Conservation (phyloP, 2,329 filamentous ascomycete species). For the Curvularia lunata region DNA sequence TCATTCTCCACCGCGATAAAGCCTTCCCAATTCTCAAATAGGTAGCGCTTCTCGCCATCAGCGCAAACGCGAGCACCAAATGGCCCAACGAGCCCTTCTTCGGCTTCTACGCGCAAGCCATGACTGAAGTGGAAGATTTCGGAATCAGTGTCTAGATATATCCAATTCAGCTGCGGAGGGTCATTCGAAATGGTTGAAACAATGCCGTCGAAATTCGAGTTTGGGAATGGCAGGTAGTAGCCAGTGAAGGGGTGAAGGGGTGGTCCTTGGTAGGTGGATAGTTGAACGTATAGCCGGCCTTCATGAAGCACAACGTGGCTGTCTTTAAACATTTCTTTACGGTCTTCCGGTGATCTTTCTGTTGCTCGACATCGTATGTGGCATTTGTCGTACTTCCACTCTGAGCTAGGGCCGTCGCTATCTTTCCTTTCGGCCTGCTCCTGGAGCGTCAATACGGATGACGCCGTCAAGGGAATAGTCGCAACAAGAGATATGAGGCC, state of each 20-base stretch:
- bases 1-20: constrained; percentile 61
- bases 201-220: constrained; percentile 53
- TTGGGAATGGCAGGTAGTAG: constrained; percentile 57
- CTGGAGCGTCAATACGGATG: constrained; percentile 29
- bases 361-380: constrained; percentile 29
- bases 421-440: constrained; percentile 28
- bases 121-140: constrained; percentile 45
- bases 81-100: constrained; percentile 55
- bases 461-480: constrained; percentile 28
- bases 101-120: constrained; percentile 66
- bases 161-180: constrained; percentile 71
- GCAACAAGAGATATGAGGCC: constrained; percentile 23
- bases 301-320: constrained; percentile 26
- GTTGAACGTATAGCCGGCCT: constrained; percentile 28
- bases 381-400: constrained; percentile 32
- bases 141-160: constrained; percentile 67
- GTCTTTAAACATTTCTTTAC: constrained; percentile 25
- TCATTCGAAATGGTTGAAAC: constrained; percentile 56
- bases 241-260: constrained; percentile 54
- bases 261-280: constrained; percentile 26
- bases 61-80: constrained; percentile 73
- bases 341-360: constrained; percentile 22
- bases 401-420: constrained; percentile 19
- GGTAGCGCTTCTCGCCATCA: constrained; percentile 62
- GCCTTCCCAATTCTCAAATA: constrained; percentile 61